Conservation (phyloP, 2,329 filamentous ascomycete species). For the Fusarium sp. region DNA sequence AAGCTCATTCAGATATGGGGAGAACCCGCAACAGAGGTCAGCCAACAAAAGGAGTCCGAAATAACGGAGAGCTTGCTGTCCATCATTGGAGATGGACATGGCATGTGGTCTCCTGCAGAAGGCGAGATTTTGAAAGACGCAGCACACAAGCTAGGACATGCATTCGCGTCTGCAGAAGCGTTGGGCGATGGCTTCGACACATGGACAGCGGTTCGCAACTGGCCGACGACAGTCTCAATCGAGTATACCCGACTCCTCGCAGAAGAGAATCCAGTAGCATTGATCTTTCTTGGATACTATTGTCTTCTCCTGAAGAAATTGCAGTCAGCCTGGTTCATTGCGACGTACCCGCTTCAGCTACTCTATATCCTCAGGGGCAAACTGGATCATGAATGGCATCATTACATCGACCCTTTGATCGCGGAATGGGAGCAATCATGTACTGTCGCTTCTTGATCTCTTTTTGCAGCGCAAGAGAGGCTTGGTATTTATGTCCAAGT, state of each 20-base stretch:
- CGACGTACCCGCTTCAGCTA: neutral
- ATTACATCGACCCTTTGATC: neutral
- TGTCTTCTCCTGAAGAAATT: slow-evolving; percentile 19
- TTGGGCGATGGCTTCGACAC: neutral
- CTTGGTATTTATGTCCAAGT: too few relatives aligned
- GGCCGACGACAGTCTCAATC: slow-evolving; percentile 9
- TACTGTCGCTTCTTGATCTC: neutral
- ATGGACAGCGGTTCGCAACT: slow-evolving; percentile 5
- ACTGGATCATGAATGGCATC: neutral
- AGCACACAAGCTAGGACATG: neutral
- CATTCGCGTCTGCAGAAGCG: neutral
- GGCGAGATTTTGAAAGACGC: neutral
- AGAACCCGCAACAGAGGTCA: neutral
- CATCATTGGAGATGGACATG: neutral
- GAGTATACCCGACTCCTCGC: slow-evolving; percentile 12
- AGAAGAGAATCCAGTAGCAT: slow-evolving; percentile 2
- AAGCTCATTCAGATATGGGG: slow-evolving; percentile 10
- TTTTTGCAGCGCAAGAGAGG: too few relatives aligned
- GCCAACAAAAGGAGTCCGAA: neutral
- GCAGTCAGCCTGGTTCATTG: slow-evolving; percentile 7
- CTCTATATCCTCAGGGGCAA: neutral
- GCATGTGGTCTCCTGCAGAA: neutral
- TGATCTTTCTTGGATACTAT: slow-evolving; percentile 16
- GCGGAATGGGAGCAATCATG: neutral
- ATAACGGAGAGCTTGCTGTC: neutral